These are phyloP conservation scores for Pestalotiopsis sp. DNA, from an alignment of 2,329 filamentous ascomycete species.

Conservation along the genomic window DNA sequence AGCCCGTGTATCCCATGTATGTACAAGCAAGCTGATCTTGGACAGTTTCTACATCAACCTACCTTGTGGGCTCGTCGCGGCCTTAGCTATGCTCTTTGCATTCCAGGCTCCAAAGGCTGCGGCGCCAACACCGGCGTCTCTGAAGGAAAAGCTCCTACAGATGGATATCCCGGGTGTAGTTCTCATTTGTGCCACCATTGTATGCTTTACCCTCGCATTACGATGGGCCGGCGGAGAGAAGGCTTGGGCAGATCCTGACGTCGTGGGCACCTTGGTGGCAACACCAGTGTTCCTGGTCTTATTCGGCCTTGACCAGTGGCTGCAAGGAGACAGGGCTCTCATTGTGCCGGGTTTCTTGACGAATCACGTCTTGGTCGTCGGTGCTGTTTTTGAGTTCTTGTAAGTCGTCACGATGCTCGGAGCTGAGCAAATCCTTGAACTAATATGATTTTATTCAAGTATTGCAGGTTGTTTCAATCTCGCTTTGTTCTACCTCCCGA, in stretches of 20 bases:
- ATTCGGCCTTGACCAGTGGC: conserved; percentile 16
- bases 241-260: conserved; percentile 11
- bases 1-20: background rate
- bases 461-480: background rate
- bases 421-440: background rate
- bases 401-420: background rate
- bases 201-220: conserved; percentile 17
- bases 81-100: conserved; percentile 11
- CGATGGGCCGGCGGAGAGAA: conserved; percentile 16
- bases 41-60: conserved; percentile 6
- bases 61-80: conserved; percentile 3
- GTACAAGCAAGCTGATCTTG: background rate
- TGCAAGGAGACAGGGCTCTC: conserved; percentile 7
- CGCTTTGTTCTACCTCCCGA: conserved; percentile 1
- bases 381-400: conserved; percentile 17
- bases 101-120: conserved; percentile 15
- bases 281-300: conserved; percentile 9
- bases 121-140: conserved; percentile 7
- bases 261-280: conserved; percentile 15
- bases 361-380: conserved; percentile 3
- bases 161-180: conserved; percentile 16
- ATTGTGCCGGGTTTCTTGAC: conserved; percentile 16
- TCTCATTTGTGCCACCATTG: conserved; percentile 13
- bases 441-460: background rate
- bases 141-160: conserved; percentile 18